phyloP scores from a whole-genome alignment of 441 rosid genomes.

The Pelargonium myrrhifolium region DNA sequence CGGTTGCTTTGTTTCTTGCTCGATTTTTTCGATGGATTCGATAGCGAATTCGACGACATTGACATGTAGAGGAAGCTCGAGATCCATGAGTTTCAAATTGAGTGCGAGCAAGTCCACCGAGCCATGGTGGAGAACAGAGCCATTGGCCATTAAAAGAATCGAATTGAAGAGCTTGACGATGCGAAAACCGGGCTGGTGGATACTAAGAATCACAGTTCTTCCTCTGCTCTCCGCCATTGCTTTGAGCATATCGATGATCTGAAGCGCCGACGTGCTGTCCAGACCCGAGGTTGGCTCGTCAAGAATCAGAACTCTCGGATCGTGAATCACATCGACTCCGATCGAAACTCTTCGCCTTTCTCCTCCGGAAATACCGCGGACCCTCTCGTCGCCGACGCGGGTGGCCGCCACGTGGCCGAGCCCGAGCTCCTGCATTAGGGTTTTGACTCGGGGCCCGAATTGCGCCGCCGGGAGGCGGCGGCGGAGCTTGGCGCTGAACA shows the following conservation, averaged over 20 bases:
- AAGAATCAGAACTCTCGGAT: slow-evolving; percentile 76
- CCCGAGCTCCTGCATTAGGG: slow-evolving; percentile 67
- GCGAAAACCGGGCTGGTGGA: slow-evolving; percentile 90
- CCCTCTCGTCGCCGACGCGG: slow-evolving; percentile 71
- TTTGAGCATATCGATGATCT: slow-evolving; percentile 75
- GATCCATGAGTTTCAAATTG: slow-evolving; percentile 34
- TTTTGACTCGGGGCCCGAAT: slow-evolving; percentile 47
- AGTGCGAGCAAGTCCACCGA: slow-evolving; percentile 58
- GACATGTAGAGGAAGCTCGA: slow-evolving; percentile 60
- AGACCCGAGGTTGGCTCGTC: slow-evolving; percentile 98
- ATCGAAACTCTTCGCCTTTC: slow-evolving; percentile 90
- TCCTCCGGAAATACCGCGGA: slow-evolving; percentile 91
- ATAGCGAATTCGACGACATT: slow-evolving; percentile 76
- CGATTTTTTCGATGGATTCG: slow-evolving; percentile 60
- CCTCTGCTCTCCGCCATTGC: slow-evolving; percentile 79
- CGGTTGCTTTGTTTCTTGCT: slow-evolving; percentile 18
- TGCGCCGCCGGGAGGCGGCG: slow-evolving; percentile 47
- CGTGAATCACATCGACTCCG: slow-evolving; percentile 84
- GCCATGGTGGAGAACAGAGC: slow-evolving; percentile 73
- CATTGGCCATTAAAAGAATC: slow-evolving; percentile 62
- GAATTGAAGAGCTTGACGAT: slow-evolving; percentile 77
- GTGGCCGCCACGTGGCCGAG: slow-evolving; percentile 53
- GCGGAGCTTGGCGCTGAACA: slow-evolving; percentile 77
- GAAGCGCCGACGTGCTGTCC: slow-evolving; percentile 76
- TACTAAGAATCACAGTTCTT: slow-evolving; percentile 60